A percentile compares a stretch with the other conserved stretches of the same genome.
Evolutionary conservation across 495 filamentous ascomycete species (phyloP).

Genomic region (Talaromyces trachyspermus): DNA sequence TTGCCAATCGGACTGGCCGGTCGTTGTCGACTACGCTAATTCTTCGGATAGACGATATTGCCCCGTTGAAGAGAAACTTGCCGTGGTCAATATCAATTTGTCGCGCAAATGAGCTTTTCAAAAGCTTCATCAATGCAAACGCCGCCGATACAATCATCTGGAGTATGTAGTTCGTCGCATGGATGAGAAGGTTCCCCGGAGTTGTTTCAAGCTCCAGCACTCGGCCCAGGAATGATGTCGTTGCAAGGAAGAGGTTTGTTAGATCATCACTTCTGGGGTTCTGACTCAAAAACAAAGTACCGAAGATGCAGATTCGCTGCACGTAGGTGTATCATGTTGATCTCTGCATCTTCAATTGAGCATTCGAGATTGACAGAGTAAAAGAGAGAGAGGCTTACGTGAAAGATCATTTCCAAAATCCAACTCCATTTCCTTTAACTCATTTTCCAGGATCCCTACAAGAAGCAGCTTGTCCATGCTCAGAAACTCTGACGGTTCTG

Average conservation of each 20-base stretch:
- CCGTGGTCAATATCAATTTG: conserved; percentile 66
- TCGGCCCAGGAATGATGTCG: conserved; percentile 41
- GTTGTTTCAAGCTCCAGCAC: conserved; percentile 41
- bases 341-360: conserved; percentile 53
- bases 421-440: conserved; percentile 47
- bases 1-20: conserved; percentile 53
- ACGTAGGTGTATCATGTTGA: conserved; percentile 43
- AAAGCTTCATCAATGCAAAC: conserved; percentile 77
- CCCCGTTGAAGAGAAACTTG: conserved; percentile 64
- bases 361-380: too few relatives aligned
- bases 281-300: conserved; percentile 42
- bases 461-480: conserved; percentile 63
- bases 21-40: conserved; percentile 83
- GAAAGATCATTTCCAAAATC: conserved; percentile 38
- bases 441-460: conserved; percentile 46
- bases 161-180: conserved; percentile 80
- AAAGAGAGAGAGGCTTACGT: conserved; percentile 23
- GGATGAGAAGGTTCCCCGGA: conserved; percentile 51
- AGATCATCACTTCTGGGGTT: conserved; percentile 63
- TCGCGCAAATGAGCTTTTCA: conserved; percentile 70
- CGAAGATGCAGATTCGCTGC: conserved; percentile 39
- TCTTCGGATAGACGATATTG: conserved; percentile 67
- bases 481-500: conserved; percentile 67
- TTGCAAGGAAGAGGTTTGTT: conserved; percentile 59
- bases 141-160: conserved; percentile 89